Percentiles rank a stretch among this genome's conserved stretches.
Conservation (phyloP, 306 rosid species). For the Prunus dulcis region DNA sequence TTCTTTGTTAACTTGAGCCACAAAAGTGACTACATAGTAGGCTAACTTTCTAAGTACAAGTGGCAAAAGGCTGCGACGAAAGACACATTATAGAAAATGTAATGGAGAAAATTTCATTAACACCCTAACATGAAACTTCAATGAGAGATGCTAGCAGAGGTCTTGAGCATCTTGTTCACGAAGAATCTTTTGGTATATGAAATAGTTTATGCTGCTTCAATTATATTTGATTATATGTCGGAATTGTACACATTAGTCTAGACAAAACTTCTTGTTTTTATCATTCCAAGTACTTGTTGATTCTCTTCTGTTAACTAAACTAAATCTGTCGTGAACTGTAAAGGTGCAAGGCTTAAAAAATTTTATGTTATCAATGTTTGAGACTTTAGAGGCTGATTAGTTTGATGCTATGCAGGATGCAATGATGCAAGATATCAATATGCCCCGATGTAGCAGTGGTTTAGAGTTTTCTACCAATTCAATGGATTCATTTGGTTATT, state of each 20-base stretch:
- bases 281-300: background rate
- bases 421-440: conserved; percentile 49
- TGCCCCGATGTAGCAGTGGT: conserved; percentile 30
- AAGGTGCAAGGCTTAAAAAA: background rate
- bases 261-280: background rate
- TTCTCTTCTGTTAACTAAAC: background rate
- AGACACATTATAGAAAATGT: background rate
- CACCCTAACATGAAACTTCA: background rate
- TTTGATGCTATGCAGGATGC: conserved; percentile 54
- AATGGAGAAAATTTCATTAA: background rate
- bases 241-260: background rate
- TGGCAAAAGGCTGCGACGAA: background rate
- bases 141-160: too few relatives aligned
- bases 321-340: background rate
- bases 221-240: background rate
- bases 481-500: conserved; percentile 35
- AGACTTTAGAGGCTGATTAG: conserved; percentile 11
- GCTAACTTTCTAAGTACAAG: background rate
- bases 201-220: background rate
- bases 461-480: conserved; percentile 36
- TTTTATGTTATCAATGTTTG: background rate
- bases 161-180: too few relatives aligned
- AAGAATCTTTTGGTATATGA: background rate
- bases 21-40: too few relatives aligned
- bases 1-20: background rate